Evolutionary conservation across 31 red algal genomes (phyloP), one percentile per base, ranked within the genome.

Genomic region (Asparagopsis taxiformis): DNA sequence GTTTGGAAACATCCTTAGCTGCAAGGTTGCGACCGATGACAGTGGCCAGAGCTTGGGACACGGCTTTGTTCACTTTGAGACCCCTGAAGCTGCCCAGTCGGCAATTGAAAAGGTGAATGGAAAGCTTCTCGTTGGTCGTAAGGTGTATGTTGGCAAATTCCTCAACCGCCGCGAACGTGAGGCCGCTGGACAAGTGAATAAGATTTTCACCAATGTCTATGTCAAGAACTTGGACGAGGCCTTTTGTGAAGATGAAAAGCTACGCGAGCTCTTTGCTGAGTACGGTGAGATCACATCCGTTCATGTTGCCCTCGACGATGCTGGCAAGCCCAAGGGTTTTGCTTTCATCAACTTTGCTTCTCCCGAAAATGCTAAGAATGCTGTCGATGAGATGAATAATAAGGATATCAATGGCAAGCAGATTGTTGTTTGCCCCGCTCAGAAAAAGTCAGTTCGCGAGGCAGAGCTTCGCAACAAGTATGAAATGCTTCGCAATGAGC

Each of bases 31-130:
- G 22, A 95, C 91, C 37, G 91, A 99, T 68, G 72, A 95, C 13
- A 31, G 15, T 38, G 96, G 96, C 28, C 46, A 95, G 35, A 92
- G 87, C 48, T 63, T 80, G 24, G 96, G 96, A 15, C 91, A 89
- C 54, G 96, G 91, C 2, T 99, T 95, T 65, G 96, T 99, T 21
- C 96, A 99, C 67, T 99, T 92, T 84, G 91, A 99, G 49, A 89
- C 85, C 6, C 72, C 82, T 0, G 91, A 94, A 57, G 84, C 84
- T 7, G 96, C 96, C 35, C 75, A 94, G 28, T 55, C 53, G 21
- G 96, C 91, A 5, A 99, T 95, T 73, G 84, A 85, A 20, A 70
- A 91, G 31, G 87, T 95, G 17, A 89, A 99, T 44, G 91, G 91
- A 16, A 99, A 89, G 88, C 28, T 93, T 51, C 68, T 99, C 1